Conservation (phyloP, 306 rosid species). For the Pterocarpus macrocarpus region DNA sequence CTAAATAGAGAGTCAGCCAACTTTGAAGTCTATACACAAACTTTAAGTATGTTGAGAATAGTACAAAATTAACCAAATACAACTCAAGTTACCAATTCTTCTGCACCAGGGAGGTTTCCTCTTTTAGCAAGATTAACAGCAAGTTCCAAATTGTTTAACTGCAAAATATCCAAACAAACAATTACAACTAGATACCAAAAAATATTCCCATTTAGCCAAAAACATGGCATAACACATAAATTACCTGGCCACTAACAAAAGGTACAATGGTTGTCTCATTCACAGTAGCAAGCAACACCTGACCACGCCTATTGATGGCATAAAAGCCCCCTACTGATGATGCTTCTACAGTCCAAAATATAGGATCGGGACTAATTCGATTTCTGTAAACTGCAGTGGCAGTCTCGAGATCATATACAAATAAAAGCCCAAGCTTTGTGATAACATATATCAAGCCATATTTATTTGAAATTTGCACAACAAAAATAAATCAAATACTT, state of each 20-base stretch:
- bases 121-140: constrained; percentile 74
- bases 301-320: constrained; percentile 72
- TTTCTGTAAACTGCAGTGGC: constrained; percentile 77
- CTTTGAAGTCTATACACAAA: background rate
- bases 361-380: constrained; percentile 79
- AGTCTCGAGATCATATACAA: constrained; percentile 77
- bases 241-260: constrained; percentile 74
- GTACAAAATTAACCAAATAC: constrained; percentile 8
- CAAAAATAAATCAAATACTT: constrained; percentile 26
- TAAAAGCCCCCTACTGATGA: constrained; percentile 67
- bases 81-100: constrained; percentile 61
- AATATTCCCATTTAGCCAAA: background rate
- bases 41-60: background rate
- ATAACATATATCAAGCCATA: constrained; percentile 72
- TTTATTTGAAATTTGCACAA: constrained; percentile 63
- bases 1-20: constrained; percentile 15
- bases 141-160: constrained; percentile 74
- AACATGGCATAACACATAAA: constrained; percentile 4
- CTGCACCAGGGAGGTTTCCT: constrained; percentile 77
- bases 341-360: constrained; percentile 77
- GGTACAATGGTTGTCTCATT: constrained; percentile 69
- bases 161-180: constrained; percentile 43
- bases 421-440: constrained; percentile 76
- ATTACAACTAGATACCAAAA: background rate
- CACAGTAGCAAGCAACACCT: constrained; percentile 77